phyloP scores from a whole-genome alignment of 176 grass and related monocot species.

The Avena insularis region DNA sequence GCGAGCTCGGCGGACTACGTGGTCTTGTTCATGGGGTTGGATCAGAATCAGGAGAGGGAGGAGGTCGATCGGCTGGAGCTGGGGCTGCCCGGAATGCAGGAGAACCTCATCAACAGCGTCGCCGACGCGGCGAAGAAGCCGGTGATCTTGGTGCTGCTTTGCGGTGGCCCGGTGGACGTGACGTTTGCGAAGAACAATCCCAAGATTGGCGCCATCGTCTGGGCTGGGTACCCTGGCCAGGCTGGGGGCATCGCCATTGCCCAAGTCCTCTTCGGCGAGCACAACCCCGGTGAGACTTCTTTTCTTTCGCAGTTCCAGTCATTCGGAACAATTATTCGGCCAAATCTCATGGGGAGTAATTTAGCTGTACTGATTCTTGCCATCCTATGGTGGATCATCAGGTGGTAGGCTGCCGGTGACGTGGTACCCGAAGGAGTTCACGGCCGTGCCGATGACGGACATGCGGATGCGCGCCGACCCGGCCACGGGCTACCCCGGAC shows the following conservation, averaged over 20 bases:
- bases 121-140: constrained; percentile 82
- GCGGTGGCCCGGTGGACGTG: constrained; percentile 83
- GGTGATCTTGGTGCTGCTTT: constrained; percentile 81
- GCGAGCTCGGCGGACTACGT: constrained; percentile 67
- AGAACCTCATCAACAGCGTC: constrained; percentile 69
- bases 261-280: constrained; percentile 87
- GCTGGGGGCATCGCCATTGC: constrained; percentile 84
- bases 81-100: constrained; percentile 80
- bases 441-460: constrained; percentile 78
- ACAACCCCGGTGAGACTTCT: constrained; percentile 79
- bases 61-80: constrained; percentile 80
- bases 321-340: not conserved
- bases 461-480: constrained; percentile 95
- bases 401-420: constrained; percentile 88
- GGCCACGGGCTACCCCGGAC: constrained; percentile 71
- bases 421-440: constrained; percentile 94
- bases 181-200: constrained; percentile 79
- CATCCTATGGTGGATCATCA: constrained; percentile 22
- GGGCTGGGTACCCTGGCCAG: constrained; percentile 94
- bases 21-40: constrained; percentile 89
- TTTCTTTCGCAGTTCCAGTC: not conserved
- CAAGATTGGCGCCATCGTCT: constrained; percentile 82
- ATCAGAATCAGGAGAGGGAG: constrained; percentile 84
- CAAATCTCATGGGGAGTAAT: not conserved
- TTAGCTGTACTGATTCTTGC: not conserved